These are phyloP conservation scores for Trichophyton verrucosum DNA, from an alignment of 2,329 filamentous ascomycete species.

Conservation along the genomic window DNA sequence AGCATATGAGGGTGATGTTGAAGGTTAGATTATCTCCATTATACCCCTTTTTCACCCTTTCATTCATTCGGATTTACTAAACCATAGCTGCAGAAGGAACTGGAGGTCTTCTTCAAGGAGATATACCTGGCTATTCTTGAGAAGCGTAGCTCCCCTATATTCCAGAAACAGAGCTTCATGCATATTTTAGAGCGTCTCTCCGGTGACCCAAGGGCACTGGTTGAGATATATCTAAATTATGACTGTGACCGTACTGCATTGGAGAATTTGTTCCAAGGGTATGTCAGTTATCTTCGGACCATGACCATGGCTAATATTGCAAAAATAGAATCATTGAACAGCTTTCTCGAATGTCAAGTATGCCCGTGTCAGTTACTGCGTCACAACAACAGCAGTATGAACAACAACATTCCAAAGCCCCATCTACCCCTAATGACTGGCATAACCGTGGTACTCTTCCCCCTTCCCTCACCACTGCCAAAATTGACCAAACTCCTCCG, in stretches of 20 bases:
- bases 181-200: conserved; percentile 72
- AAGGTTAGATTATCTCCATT: conserved; percentile 48
- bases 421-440: conserved; percentile 59
- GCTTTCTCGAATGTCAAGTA: conserved; percentile 72
- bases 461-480: conserved; percentile 69
- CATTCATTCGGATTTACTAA: conserved; percentile 12
- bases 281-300: conserved; percentile 10
- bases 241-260: conserved; percentile 86
- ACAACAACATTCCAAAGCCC: conserved; percentile 54
- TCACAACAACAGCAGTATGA: conserved; percentile 77
- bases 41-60: not conserved
- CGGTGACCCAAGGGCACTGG: conserved; percentile 72
- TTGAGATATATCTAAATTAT: conserved; percentile 96
- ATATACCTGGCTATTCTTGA: conserved; percentile 90
- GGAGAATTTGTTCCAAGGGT: conserved; percentile 88
- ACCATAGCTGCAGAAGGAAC: conserved; percentile 56
- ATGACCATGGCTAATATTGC: conserved; percentile 5
- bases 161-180: conserved; percentile 88
- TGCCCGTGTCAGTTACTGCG: conserved; percentile 61
- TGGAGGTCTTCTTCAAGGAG: conserved; percentile 95
- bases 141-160: conserved; percentile 69
- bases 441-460: conserved; percentile 74
- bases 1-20: conserved; percentile 81
- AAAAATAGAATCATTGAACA: conserved; percentile 67
- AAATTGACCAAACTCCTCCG: conserved; percentile 44